Evolutionary conservation across 1,284 basidiomycete species (phyloP), one percentile per base, ranked within the genome.

Genomic region (Athelia sp.): DNA sequence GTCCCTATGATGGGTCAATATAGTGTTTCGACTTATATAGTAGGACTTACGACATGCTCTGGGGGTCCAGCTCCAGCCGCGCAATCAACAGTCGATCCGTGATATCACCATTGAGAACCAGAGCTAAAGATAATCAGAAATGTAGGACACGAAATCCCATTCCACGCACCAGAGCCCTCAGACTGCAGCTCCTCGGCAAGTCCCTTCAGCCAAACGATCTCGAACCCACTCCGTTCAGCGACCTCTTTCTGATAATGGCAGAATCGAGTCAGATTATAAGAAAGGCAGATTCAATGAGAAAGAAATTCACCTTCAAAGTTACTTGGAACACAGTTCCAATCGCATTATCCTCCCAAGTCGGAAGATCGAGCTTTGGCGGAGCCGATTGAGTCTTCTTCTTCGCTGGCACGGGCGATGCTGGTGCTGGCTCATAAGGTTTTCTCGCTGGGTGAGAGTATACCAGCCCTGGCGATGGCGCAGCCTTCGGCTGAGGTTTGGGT

Each of bases 11-110:
- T 23, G 15, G 26, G 34, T 48, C 1, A 21, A 34, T n/a, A 34
- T 34, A 11, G n/a, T 34, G n/a, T 34, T n/a, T n/a, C 11, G 8
- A 47, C 38, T 21, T 2, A 26, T 49, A 26, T 40, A 24, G 31
- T 18, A 42, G 23, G 35, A 76, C 85, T 63, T 64, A 89, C 87
- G 82, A 81, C 80, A 89, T 86, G 21, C 72, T 64, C 34, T 78
- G 70, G 1, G 90, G 81, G 61, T 96, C 84, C 18, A 98, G 70
- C 45, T 93, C 92, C 2, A 99, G 79, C 24, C 96, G 78, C 3
- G 93, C 80, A 54, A 98, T 93, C 50, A 99, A 74, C 6, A 96
- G 70, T 23, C 90, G 80, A 67, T 96, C 93, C 22, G 82, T 72
- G 45, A 89, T 75, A 46, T 84, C 81, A 18, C 65, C 69, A 43